Evolutionary conservation across 176 grass and related monocot genomes (phyloP).

Genomic region (Tuctoria greenei): DNA sequence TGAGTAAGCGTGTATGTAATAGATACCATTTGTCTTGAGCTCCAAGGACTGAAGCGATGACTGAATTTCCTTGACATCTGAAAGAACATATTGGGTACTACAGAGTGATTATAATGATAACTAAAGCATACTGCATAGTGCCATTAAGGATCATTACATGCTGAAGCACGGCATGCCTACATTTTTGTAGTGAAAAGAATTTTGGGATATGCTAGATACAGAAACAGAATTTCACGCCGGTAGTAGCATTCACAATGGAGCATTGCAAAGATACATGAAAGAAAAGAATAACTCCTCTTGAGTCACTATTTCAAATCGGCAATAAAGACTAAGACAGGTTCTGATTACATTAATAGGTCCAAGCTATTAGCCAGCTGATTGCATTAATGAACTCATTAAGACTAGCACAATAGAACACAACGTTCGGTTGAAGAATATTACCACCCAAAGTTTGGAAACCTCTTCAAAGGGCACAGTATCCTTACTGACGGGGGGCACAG

Average conservation of each 20-base stretch:
- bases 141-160: neutral
- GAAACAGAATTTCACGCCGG: no score
- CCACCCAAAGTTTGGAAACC: no score
- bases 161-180: neutral
- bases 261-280: neutral
- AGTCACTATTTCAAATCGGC: neutral
- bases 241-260: neutral
- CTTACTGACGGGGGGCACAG: no score
- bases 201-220: neutral
- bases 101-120: neutral
- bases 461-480: no score
- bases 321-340: neutral
- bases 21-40: constrained; percentile 63
- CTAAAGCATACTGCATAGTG: neutral
- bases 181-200: neutral
- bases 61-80: constrained; percentile 76
- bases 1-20: neutral
- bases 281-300: neutral
- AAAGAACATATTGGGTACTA: constrained; percentile 30
- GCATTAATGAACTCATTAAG: no score
- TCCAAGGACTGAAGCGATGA: constrained; percentile 65
- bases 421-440: no score
- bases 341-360: no score
- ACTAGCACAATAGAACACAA: no score
- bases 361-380: no score